Conservation (phyloP, 306 rosid genomes). For the Dicorynia guianensis region DNA sequence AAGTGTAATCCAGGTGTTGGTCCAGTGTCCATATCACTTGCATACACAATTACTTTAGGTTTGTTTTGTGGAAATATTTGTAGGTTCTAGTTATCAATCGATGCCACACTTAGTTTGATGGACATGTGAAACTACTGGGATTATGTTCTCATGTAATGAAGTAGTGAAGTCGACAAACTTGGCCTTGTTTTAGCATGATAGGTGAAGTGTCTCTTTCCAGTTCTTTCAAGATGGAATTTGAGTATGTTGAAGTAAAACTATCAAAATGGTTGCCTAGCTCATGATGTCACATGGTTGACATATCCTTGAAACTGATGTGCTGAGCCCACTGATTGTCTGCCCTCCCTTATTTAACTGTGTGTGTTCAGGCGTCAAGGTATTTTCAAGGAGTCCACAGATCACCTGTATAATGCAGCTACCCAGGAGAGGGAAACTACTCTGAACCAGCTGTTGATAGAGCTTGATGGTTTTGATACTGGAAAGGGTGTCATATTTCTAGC, state of each 20-base stretch:
- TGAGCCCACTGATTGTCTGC: slow-evolving; percentile 25
- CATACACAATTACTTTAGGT: slow-evolving; percentile 25
- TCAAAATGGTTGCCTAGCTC: slow-evolving; percentile 35
- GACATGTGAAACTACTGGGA: slow-evolving; percentile 24
- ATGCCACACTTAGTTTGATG: slow-evolving; percentile 13
- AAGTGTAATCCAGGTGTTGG: slow-evolving; percentile 22
- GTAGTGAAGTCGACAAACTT: slow-evolving; percentile 13
- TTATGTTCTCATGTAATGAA: slow-evolving; percentile 6
- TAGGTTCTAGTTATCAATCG: slow-evolving; percentile 8
- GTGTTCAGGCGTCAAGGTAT: slow-evolving; percentile 93
- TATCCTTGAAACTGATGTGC: slow-evolving; percentile 39
- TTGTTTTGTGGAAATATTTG: slow-evolving; percentile 26
- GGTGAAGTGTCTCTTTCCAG: slow-evolving; percentile 24
- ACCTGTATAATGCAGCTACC: slow-evolving; percentile 89
- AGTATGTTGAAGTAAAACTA: slow-evolving; percentile 10
- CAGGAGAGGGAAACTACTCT: slow-evolving; percentile 99
- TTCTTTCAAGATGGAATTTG: slow-evolving; percentile 29
- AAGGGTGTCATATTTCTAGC: slow-evolving; percentile 97
- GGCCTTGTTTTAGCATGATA: slow-evolving; percentile 7
- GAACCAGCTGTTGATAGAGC: slow-evolving; percentile 95
- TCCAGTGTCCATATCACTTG: neutral
- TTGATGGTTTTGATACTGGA: slow-evolving; percentile 99
- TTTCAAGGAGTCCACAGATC: slow-evolving; percentile 81
- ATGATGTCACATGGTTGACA: slow-evolving; percentile 35
- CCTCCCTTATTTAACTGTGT: slow-evolving; percentile 43